phyloP scores from a whole-genome alignment of 257 asterid genomes.

The Petrea volubilis region DNA sequence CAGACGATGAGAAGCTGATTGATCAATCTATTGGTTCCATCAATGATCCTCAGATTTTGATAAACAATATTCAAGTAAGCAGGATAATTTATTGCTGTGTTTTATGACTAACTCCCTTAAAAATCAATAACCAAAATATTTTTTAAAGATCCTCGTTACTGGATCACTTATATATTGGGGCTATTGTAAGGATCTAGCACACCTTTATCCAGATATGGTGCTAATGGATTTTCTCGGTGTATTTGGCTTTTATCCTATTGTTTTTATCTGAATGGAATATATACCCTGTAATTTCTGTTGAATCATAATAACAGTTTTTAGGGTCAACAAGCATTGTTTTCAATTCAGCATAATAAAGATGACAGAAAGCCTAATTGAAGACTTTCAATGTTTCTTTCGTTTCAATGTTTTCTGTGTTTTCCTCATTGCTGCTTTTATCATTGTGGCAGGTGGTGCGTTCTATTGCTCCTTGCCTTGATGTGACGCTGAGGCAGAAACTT shows the following conservation, averaged over 20 bases:
- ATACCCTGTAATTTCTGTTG: neutral
- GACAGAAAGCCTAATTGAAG: neutral
- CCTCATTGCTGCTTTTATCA: conserved; percentile 8
- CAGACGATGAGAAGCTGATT: conserved; percentile 68
- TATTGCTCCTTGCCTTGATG: conserved; percentile 75
- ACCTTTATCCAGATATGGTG: neutral
- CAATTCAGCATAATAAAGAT: conserved; percentile 1
- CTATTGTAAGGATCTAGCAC: neutral
- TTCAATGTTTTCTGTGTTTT: neutral
- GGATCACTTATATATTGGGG: neutral
- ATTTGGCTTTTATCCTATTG: conserved; percentile 2
- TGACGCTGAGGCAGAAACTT: conserved; percentile 62
- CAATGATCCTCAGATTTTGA: conserved; percentile 79
- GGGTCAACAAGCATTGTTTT: neutral
- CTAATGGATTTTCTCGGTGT: neutral
- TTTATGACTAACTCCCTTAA: neutral
- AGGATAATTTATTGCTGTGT: neutral
- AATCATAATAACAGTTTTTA: conserved; percentile 8
- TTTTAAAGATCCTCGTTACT: neutral
- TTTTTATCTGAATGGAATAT: conserved; percentile 13
- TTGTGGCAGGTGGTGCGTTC: conserved; percentile 85
- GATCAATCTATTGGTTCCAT: conserved; percentile 62
- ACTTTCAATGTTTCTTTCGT: neutral
- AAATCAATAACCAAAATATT: neutral
- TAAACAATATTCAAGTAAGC: conserved; percentile 92